These are phyloP conservation scores for Eucalyptus coolabah DNA, from an alignment of 345 rosid species.

Conservation along the genomic window DNA sequence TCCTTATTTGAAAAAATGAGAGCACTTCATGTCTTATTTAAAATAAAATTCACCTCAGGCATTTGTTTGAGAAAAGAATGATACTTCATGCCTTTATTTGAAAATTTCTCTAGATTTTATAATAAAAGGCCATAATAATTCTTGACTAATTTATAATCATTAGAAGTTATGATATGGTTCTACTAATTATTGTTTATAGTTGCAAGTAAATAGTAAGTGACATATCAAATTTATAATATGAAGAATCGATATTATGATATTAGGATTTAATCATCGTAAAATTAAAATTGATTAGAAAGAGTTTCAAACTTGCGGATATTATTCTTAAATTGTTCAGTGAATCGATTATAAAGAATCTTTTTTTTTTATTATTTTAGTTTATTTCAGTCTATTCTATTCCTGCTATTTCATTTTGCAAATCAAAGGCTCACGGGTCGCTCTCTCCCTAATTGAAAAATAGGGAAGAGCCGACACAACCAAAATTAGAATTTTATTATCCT, in stretches of 20 bases:
- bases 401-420: background rate
- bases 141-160: background rate
- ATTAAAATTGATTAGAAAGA: background rate
- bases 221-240: background rate
- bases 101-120: too few species aligned
- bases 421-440: background rate
- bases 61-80: too few species aligned
- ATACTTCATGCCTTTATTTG: too few species aligned
- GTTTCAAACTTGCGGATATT: background rate
- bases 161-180: background rate
- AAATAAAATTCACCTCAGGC: too few species aligned
- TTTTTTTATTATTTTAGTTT: background rate
- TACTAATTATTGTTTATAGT: background rate
- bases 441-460: background rate
- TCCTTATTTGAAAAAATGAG: too few species aligned
- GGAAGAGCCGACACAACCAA: background rate
- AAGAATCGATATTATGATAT: background rate
- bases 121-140: too few species aligned
- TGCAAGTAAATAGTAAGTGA: background rate
- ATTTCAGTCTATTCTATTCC: background rate
- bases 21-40: too few species aligned
- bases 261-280: background rate
- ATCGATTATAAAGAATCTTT: background rate
- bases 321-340: background rate
- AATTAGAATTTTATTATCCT: too few species aligned